Base-by-base conservation (phyloP, 257 asterid genomes). In the Hygrophila difformis region DNA sequence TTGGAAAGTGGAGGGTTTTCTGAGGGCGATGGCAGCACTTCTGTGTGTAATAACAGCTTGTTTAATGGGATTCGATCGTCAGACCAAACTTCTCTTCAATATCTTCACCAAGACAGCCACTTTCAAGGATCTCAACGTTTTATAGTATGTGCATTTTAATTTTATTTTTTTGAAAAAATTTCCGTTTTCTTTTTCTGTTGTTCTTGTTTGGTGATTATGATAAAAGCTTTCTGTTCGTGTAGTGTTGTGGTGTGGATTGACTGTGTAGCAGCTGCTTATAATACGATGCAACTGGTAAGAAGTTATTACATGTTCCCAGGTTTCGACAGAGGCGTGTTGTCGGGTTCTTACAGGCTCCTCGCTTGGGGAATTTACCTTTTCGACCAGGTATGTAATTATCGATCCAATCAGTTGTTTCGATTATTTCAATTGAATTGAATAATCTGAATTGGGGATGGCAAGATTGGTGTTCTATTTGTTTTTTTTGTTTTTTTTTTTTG, bases 351-450 rank as follows among this genome's bases (percentile, higher is more conserved):
- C 63, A 40, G 18, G 31, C 33, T 51, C 10, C 24, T 64, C 33
- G 57, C 62, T 5, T 75, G 84, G 84, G 13, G 51, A 4, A 39
- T 43, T 45, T 68, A 55, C 67, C 9, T 71, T 8, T 24, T 68
- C 28, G 84, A 75, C 36, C 79, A 71, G 84, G 84, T n/a, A n/a
- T n/a, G n/a, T 68, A 67, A 34, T 6, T 33, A 3, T 26, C 1
- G 8, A 26, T 26, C 8, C 1, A n/a, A n/a, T n/a, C n/a, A n/a
- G n/a, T n/a, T n/a, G n/a, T n/a, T n/a, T n/a, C n/a, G n/a, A n/a
- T n/a, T n/a, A n/a, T n/a, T n/a, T n/a, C n/a, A n/a, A n/a, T n/a
- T n/a, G n/a, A n/a, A n/a, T n/a, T n/a, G n/a, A n/a, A n/a, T n/a
- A n/a, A n/a, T n/a, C n/a, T n/a, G n/a, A n/a, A n/a, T n/a, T n/a